Base-by-base conservation (phyloP, 345 rosid genomes). In the Syzygium grande region DNA sequence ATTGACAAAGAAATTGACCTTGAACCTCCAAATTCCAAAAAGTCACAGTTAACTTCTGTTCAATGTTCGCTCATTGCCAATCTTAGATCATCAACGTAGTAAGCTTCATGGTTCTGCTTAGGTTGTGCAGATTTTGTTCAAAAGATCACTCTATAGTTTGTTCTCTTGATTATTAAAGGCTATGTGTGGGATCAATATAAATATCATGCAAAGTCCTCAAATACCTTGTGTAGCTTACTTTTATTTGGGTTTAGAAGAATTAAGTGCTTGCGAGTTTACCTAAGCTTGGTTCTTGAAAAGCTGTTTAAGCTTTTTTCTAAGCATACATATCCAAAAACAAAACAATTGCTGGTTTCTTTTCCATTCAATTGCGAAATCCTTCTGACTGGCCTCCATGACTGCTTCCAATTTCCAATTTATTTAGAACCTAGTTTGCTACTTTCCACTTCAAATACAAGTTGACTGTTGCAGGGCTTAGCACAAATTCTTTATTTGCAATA, bases 1-100 rank as follows among this genome's bases (percentile, higher is more conserved):
- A 51, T 86, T 89, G 78, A 88, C 86, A 87, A 83, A 54, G 55
- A 88, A 38, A 87, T 88, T 88, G 79, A 85, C 86, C n/a, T 55
- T 88, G 84, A 73, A 73, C 80, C 19, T 73, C 49, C 80, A 73
- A 73, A 73, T 73, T 73, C 49, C 25, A 0, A 38, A 73, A 73
- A 19, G 80, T 73, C 49, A 38, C 49, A 4, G 38, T 34, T 34
- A 73, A 73, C 49, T 38, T 19, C 14, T 73, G 41, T 34, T 73
- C 80, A 34, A 17, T 7, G 4, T 56, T 23, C 61, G 38, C 80
- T 34, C 49, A 19, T 19, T 73, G 25, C 49, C 25, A 73, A 73
- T 38, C 49, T 73, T 73, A 73, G 80, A 34, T 68, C 25, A 2
- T 68, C 46, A 68, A 68, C 23, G 23, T 34, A 73, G 80, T 73